Evolutionary conservation across 2,329 filamentous ascomycete species (phyloP), one percentile per base, ranked within the genome.

Genomic region (Pyricularia sp.): DNA sequence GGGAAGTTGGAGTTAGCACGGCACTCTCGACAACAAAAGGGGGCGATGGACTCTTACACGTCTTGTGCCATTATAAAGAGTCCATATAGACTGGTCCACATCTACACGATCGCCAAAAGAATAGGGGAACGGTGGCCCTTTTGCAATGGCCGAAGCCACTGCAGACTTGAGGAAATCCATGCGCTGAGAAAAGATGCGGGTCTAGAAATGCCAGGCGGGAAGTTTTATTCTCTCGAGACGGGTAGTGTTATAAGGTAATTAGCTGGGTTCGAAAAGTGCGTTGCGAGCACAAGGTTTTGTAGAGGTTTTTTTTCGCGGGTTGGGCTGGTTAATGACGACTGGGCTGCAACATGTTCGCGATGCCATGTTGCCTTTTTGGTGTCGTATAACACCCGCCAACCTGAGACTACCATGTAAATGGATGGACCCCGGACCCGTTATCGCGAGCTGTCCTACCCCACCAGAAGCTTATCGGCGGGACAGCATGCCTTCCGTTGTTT

Each of bases 81-180:
- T 92, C 94, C 95, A 99, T 75, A 98, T 94, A 30, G 94, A 97
- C 76, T 95, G 89, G 78, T 96, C 92, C 68, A 95, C 85, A 77
- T 98, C 94, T 70, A 98, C 91, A 78, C 91, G 88, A 79, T 99
- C 95, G 75, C 94, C 94, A 77, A 98, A 95, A 65, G 87, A 90
- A 78, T 97, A 98, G 4, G 93, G 93, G 77, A 97, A 97, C 6
- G 94, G 90, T 68, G 94, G 93, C 1, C 94, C 94, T 79, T 97
- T 95, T 64, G 95, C 92, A 75, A 99, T 98, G 74, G 94, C 94
- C 71, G 95, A 98, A 64, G 94, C 94, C 77, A 98, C 93, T 68
- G 95, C 95, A 71, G 94, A 98, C 81, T 98, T 98, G 77, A 99
- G 87, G 77, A 98, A 98, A 79, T 99, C 94, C 95, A 99, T 99